Conservation (phyloP, 257 asterid genomes). For the Fraxinus excelsior region DNA sequence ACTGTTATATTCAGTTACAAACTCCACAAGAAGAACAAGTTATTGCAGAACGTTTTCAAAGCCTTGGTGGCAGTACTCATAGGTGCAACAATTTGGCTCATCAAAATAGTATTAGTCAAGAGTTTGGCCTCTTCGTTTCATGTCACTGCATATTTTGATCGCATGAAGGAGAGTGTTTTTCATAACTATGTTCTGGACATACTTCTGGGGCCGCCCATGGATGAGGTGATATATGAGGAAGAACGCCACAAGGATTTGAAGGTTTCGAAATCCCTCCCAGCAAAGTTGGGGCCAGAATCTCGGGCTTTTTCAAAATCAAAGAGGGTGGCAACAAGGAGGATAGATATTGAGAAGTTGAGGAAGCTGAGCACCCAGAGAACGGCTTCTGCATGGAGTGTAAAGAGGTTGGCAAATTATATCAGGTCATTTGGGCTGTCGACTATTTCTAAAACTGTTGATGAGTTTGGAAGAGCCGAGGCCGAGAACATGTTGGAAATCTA, state of each 20-base stretch:
- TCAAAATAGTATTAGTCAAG: constrained; percentile 56
- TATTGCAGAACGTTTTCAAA: constrained; percentile 40
- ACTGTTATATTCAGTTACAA: constrained; percentile 46
- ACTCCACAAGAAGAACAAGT: constrained; percentile 35
- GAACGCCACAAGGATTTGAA: constrained; percentile 26
- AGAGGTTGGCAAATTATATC: constrained; percentile 54
- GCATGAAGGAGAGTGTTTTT: constrained; percentile 63
- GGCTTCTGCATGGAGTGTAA: constrained; percentile 57
- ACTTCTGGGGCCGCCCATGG: constrained; percentile 60
- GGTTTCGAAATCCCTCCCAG: constrained; percentile 37
- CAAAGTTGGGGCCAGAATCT: constrained; percentile 31
- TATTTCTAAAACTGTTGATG: constrained; percentile 49
- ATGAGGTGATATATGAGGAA: constrained; percentile 29
- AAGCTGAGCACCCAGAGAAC: constrained; percentile 48
- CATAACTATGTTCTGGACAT: constrained; percentile 53
- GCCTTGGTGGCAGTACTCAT: constrained; percentile 47
- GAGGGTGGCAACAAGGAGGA: constrained; percentile 41
- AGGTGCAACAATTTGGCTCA: constrained; percentile 56
- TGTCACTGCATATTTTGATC: constrained; percentile 57
- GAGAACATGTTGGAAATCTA: no score
- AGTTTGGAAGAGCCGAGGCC: constrained; percentile 32
- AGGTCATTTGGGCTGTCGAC: constrained; percentile 61
- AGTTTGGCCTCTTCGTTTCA: constrained; percentile 59
- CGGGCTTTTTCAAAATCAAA: constrained; percentile 34
- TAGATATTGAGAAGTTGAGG: constrained; percentile 58